A percentile compares a stretch with the other conserved stretches of the same genome.
Evolutionary conservation across 495 filamentous ascomycete species (phyloP).

Genomic region (Symbiotaphrina buchneri): DNA sequence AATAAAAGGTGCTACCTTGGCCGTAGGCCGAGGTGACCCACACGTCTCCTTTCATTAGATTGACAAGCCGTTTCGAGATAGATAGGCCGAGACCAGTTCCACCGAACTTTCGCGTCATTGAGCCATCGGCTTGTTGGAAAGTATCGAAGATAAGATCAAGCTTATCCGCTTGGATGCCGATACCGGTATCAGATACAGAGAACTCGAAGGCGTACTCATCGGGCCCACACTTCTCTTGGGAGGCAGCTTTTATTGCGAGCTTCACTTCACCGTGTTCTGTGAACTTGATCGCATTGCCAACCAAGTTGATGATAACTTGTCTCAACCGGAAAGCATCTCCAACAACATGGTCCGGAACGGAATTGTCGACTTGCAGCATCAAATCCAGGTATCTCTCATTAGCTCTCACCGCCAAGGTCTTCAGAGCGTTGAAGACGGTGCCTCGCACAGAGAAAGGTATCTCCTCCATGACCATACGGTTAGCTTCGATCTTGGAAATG

Average conservation of each 20-base stretch:
- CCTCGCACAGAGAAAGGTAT: slow-evolving; percentile 91
- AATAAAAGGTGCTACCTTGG: slow-evolving; percentile 86
- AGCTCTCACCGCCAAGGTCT: slow-evolving; percentile 90
- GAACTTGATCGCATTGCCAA: slow-evolving; percentile 83
- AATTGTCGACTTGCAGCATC: slow-evolving; percentile 83
- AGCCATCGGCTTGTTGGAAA: slow-evolving; percentile 97
- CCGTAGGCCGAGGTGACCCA: slow-evolving; percentile 94
- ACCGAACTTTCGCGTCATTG: slow-evolving; percentile 90
- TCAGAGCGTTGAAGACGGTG: slow-evolving; percentile 93
- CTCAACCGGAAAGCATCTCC: slow-evolving; percentile 92
- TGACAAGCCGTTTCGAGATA: slow-evolving; percentile 89
- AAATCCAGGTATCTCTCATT: slow-evolving; percentile 91
- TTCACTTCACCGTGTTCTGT: slow-evolving; percentile 95
- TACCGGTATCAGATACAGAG: slow-evolving; percentile 90
- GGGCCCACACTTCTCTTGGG: slow-evolving; percentile 37
- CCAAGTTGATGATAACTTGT: slow-evolving; percentile 76
- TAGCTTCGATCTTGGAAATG: slow-evolving; percentile 97
- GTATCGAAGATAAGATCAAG: slow-evolving; percentile 97
- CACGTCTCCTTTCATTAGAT: slow-evolving; percentile 91
- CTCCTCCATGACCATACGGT: slow-evolving; percentile 98
- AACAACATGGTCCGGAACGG: slow-evolving; percentile 88
- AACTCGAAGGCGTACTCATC: slow-evolving; percentile 91
- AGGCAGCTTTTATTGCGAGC: slow-evolving; percentile 64
- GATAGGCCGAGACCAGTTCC: slow-evolving; percentile 90
- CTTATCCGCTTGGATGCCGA: slow-evolving; percentile 91